Conservation (phyloP, 495 filamentous ascomycete species). For the Trichodelitschia bisporula region DNA sequence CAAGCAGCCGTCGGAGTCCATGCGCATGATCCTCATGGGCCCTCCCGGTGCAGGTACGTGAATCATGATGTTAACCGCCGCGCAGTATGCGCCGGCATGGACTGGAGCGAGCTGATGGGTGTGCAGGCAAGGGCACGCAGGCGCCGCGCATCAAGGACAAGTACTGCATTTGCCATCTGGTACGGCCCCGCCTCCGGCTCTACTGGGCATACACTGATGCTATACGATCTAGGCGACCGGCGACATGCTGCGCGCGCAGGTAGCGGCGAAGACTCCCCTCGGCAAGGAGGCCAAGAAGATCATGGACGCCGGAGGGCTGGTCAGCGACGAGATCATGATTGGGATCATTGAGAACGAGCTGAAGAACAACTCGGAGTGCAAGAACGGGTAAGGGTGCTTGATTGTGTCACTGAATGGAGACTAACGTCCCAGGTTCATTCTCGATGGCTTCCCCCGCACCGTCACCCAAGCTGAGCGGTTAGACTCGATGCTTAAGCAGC, state of each 20-base stretch:
- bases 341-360: constrained; percentile 98
- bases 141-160: constrained; percentile 94
- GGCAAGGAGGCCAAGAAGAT: constrained; percentile 99
- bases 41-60: constrained; percentile 89
- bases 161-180: constrained; percentile 89
- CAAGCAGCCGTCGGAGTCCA: constrained; percentile 22
- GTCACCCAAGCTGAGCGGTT: constrained; percentile 86
- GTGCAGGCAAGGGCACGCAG: constrained; percentile 90
- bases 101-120: no score
- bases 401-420: neutral
- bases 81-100: no score
- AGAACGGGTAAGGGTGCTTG: constrained; percentile 49
- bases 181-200: constrained; percentile 22
- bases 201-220: constrained; percentile 5
- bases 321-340: constrained; percentile 97
- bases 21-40: constrained; percentile 94
- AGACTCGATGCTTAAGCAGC: constrained; percentile 61
- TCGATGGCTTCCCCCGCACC: constrained; percentile 94
- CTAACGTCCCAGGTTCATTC: constrained; percentile 55
- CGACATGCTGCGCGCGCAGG: constrained; percentile 97
- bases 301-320: constrained; percentile 93
- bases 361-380: constrained; percentile 81
- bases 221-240: constrained; percentile 67
- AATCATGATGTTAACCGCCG: no score
- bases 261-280: constrained; percentile 89